These are phyloP conservation scores for Phytophthora ohioensis DNA, from an alignment of 352 stramenopile genomes.

Conservation along the genomic window DNA sequence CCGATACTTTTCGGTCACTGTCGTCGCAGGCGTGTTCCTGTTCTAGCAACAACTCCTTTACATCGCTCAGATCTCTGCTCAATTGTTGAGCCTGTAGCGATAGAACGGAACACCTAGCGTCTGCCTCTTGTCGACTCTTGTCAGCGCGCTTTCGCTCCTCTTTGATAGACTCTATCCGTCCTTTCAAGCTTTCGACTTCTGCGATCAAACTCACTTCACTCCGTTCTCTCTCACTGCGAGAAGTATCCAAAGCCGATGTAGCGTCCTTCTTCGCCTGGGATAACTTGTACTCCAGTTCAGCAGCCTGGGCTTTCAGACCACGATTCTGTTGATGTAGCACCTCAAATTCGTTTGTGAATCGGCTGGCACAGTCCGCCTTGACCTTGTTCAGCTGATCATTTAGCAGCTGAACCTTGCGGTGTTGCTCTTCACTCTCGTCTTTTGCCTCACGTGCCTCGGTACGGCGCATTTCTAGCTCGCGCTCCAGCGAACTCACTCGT, in stretches of 20 bases:
- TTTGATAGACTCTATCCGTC: constrained; percentile 53
- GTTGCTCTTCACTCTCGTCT: constrained; percentile 74
- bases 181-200: constrained; percentile 74
- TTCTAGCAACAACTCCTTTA: constrained; percentile 64
- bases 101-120: constrained; percentile 55
- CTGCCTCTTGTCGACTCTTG: constrained; percentile 55
- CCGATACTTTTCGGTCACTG: constrained; percentile 69
- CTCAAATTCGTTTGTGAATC: constrained; percentile 64
- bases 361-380: constrained; percentile 64
- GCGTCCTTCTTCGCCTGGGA: constrained; percentile 54
- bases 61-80: constrained; percentile 58
- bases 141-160: constrained; percentile 70
- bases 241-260: constrained; percentile 36
- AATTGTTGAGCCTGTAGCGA: constrained; percentile 66
- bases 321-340: constrained; percentile 68
- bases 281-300: constrained; percentile 66
- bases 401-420: constrained; percentile 64
- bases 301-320: constrained; percentile 58
- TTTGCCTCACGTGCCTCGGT: constrained; percentile 63
- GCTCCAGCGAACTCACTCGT: constrained; percentile 51
- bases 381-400: constrained; percentile 84
- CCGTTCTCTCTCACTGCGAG: constrained; percentile 60
- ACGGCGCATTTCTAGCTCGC: constrained; percentile 69
- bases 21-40: constrained; percentile 75
- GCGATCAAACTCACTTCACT: constrained; percentile 59